Evolutionary conservation across 495 filamentous ascomycete species (phyloP), one percentile per base, ranked within the genome.

Genomic region (Talaromyces trachyspermus): DNA sequence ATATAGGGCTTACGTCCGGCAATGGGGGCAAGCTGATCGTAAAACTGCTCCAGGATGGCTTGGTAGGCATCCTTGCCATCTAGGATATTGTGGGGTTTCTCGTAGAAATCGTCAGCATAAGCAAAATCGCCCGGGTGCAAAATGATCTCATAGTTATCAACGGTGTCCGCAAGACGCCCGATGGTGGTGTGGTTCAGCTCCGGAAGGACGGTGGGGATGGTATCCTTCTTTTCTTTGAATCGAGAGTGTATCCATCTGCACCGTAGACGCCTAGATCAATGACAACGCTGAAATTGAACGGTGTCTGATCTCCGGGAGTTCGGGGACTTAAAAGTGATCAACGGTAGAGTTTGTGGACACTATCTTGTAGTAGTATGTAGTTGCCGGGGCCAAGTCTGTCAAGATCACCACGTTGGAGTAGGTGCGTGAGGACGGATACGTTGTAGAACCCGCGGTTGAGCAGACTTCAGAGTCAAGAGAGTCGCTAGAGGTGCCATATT

Each of bases 111-210:
- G 48, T 78, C 76, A 4, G 76, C 73, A 53, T 78, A 79, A 8
- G 63, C 71, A 40, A 79, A 71, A 49, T 78, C 73, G 23, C 62
- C 71, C 25, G 78, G 77, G 54, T 83, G 79, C 27, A 81, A 64
- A 37, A 81, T 58, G 15, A 83, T 60, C 49, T 81, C 79, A 57
- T 81, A 81, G 55, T 76, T 67, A 38, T 81, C 57, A 30, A 78
- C 63, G 3, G 71, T 80, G 5, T 59, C 51, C 1, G 76, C 77
- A 0, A 83, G 67, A 17, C 71, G 72, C 17, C 64, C 69, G 51
- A 81, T 81, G 32, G 79, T 83, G 15, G 74, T 77, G 58, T 81
- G 77, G 61, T 81, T 79, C 4, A 81, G 64, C n/a, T 69, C 70
- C 3, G 79, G 79, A 17, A 74, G 56, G 30, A 81, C 57, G 17